These are phyloP conservation scores for Phytophthora pluvialis DNA, from an alignment of 352 stramenopile species.

Conservation along the genomic window DNA sequence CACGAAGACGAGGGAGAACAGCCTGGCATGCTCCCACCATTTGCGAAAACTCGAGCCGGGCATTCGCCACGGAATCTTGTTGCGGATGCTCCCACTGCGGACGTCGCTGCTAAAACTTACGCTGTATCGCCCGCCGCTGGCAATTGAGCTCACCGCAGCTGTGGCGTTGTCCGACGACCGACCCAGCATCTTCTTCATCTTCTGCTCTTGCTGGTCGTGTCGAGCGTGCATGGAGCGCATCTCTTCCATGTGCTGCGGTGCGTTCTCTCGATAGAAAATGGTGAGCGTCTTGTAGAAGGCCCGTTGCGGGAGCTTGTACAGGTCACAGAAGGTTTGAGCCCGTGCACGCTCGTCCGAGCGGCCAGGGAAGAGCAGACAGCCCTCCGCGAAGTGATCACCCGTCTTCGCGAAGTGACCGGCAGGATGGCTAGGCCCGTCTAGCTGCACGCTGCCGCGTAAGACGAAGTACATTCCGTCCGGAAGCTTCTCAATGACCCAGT, in stretches of 20 bases:
- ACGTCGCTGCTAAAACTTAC: slow-evolving; percentile 10
- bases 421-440: slow-evolving; percentile 41
- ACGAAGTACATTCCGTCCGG: slow-evolving; percentile 75
- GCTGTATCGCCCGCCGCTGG: slow-evolving; percentile 10
- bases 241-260: slow-evolving; percentile 39
- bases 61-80: slow-evolving; percentile 46
- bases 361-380: slow-evolving; percentile 50
- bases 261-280: slow-evolving; percentile 58
- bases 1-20: slow-evolving; percentile 60
- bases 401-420: slow-evolving; percentile 46
- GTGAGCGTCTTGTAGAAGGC: slow-evolving; percentile 59
- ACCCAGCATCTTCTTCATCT: slow-evolving; percentile 80
- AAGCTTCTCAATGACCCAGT: slow-evolving; percentile 77
- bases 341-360: slow-evolving; percentile 58
- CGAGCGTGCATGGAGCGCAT: slow-evolving; percentile 65
- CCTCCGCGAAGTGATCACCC: slow-evolving; percentile 66
- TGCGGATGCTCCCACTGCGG: background rate
- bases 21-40: slow-evolving; percentile 60
- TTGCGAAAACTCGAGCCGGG: slow-evolving; percentile 66
- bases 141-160: background rate
- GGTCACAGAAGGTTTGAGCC: slow-evolving; percentile 73
- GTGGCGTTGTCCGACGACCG: slow-evolving; percentile 36
- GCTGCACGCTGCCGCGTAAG: slow-evolving; percentile 55
- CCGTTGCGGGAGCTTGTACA: slow-evolving; percentile 70
- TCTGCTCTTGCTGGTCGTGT: slow-evolving; percentile 75